A percentile compares a stretch with the other conserved stretches of the same genome.
Evolutionary conservation across 176 grass and related monocot species (phyloP).

Genomic region (Triticum urartu): DNA sequence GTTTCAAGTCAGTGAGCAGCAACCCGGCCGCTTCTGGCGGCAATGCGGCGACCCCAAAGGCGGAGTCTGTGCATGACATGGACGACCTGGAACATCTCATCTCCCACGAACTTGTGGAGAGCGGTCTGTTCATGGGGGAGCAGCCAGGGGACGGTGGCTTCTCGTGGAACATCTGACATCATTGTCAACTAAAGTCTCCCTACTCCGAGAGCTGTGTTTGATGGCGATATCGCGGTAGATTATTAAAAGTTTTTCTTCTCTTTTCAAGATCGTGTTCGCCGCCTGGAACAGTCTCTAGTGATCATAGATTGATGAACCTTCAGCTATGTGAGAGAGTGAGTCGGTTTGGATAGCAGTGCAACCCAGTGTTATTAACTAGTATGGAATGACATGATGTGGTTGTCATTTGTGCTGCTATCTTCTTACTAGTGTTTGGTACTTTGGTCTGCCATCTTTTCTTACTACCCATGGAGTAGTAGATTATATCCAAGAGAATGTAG

Average conservation of each 20-base stretch:
- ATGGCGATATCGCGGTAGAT: slow-evolving; percentile 21
- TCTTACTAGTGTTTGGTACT: neutral
- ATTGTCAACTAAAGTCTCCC: neutral
- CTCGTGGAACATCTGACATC: slow-evolving; percentile 47
- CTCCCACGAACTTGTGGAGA: slow-evolving; percentile 43
- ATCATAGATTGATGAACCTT: slow-evolving; percentile 32
- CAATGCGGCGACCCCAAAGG: slow-evolving; percentile 34
- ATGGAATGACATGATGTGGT: neutral
- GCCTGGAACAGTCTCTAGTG: slow-evolving; percentile 8
- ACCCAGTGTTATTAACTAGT: neutral
- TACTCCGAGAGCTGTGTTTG: neutral
- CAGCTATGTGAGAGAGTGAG: slow-evolving; percentile 21
- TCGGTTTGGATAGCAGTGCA: slow-evolving; percentile 24
- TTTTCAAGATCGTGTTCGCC: slow-evolving; percentile 17
- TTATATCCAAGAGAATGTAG: neutral
- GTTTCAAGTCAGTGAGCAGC: slow-evolving; percentile 88
- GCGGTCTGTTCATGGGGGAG: slow-evolving; percentile 48
- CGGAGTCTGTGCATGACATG: slow-evolving; percentile 59
- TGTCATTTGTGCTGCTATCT: neutral
- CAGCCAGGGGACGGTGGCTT: slow-evolving; percentile 47
- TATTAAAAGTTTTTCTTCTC: neutral
- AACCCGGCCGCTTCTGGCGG: slow-evolving; percentile 43
- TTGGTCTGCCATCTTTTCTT: neutral
- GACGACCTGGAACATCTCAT: slow-evolving; percentile 52
- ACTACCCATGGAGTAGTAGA: neutral